Conservation (phyloP, 1,284 basidiomycete species). For the Malassezia vespertilionis region DNA sequence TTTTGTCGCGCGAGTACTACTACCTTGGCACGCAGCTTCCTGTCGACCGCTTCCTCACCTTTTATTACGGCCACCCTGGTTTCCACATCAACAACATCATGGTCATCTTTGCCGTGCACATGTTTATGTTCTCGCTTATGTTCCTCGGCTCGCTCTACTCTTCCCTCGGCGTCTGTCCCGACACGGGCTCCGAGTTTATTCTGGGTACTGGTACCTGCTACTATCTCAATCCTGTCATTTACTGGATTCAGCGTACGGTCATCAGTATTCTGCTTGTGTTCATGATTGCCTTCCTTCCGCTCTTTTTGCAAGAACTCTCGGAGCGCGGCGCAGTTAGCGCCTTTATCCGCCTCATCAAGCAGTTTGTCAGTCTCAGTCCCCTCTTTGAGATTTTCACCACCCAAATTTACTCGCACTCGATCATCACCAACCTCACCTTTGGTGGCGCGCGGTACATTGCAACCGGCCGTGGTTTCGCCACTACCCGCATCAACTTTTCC, state of each 20-base stretch:
- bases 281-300: slow-evolving; percentile 47
- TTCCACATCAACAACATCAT: slow-evolving; percentile 99
- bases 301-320: slow-evolving; percentile 46
- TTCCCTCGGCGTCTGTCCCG: slow-evolving; percentile 38
- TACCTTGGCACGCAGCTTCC: slow-evolving; percentile 98
- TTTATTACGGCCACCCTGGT: slow-evolving; percentile 98
- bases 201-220: slow-evolving; percentile 44
- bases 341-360: slow-evolving; percentile 43
- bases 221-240: slow-evolving; percentile 45
- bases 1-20: slow-evolving; percentile 98
- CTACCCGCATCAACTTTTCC: slow-evolving; percentile 43
- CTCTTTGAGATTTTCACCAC: slow-evolving; percentile 48
- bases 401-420: slow-evolving; percentile 46
- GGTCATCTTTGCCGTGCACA: slow-evolving; percentile 46
- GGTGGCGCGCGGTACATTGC: slow-evolving; percentile 48
- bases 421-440: slow-evolving; percentile 46
- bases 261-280: slow-evolving; percentile 48
- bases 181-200: slow-evolving; percentile 41
- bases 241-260: slow-evolving; percentile 47
- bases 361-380: slow-evolving; percentile 44
- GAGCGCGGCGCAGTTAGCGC: slow-evolving; percentile 46
- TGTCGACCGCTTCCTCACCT: slow-evolving; percentile 94
- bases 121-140: slow-evolving; percentile 47
- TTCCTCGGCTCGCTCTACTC: slow-evolving; percentile 47
- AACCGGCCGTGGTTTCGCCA: slow-evolving; percentile 47